These are phyloP conservation scores for Calonectria pseudoreteaudii DNA, from an alignment of 2,329 filamentous ascomycete genomes.

Conservation along the genomic window DNA sequence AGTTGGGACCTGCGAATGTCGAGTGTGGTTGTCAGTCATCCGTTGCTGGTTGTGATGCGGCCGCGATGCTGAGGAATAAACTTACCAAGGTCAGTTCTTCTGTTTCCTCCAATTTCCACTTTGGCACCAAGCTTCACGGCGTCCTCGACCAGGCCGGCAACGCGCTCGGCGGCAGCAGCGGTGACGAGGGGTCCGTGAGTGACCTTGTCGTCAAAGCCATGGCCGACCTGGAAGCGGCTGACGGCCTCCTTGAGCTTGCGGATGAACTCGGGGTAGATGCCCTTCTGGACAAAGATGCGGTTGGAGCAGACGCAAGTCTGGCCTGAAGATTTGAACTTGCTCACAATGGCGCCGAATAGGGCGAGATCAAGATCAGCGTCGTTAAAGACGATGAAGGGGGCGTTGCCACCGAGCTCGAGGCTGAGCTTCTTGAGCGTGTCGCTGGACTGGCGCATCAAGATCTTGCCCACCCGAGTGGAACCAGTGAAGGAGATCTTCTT, in stretches of 20 bases:
- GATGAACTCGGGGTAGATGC: constrained; percentile 78
- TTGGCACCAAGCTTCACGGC: constrained; percentile 72
- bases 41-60: neutral
- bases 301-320: constrained; percentile 93
- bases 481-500: constrained; percentile 83
- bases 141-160: constrained; percentile 72
- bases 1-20: constrained; percentile 61
- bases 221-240: constrained; percentile 75
- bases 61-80: neutral
- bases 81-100: constrained; percentile 68
- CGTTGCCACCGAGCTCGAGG: constrained; percentile 77
- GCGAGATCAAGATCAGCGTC: constrained; percentile 78
- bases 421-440: constrained; percentile 73
- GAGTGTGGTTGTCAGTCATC: constrained; percentile 25
- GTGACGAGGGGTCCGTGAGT: constrained; percentile 76
- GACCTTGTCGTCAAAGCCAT: constrained; percentile 65
- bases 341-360: constrained; percentile 72
- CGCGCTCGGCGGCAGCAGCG: constrained; percentile 65
- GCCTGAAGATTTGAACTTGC: constrained; percentile 89
- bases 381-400: constrained; percentile 83
- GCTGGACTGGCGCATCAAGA: constrained; percentile 77
- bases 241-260: constrained; percentile 74
- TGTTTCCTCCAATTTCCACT: constrained; percentile 71
- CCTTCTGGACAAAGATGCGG: constrained; percentile 78
- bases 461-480: constrained; percentile 58